A percentile compares a stretch with the other conserved stretches of the same genome.
These are phyloP conservation scores for Trichomonas vaginalis DNA, from an alignment of 208 protist genomes.

Conservation along the genomic window DNA sequence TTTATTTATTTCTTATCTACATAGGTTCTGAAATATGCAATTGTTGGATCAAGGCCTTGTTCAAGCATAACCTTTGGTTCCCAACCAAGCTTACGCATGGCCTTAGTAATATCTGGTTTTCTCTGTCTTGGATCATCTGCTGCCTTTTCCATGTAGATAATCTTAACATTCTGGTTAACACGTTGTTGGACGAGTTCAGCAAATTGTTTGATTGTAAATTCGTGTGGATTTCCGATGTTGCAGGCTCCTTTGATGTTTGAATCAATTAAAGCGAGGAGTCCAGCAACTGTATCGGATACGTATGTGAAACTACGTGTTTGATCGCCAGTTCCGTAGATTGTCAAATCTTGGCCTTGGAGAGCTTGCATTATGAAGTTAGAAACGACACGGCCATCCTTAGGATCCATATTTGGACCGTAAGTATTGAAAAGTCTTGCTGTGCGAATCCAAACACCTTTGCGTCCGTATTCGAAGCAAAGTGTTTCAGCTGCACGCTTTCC, in stretches of 20 bases:
- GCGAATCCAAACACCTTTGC: conserved; percentile 39
- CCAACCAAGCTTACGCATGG: conserved; percentile 12
- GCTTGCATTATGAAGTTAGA: conserved; percentile 73
- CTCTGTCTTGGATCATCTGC: conserved; percentile 39
- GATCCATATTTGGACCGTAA: conserved; percentile 71
- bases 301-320: conserved; percentile 65
- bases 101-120: conserved; percentile 37
- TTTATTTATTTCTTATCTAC: background rate
- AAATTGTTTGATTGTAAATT: conserved; percentile 43
- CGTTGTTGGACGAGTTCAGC: conserved; percentile 21
- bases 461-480: conserved; percentile 62
- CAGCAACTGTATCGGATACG: conserved; percentile 28
- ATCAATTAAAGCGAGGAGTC: conserved; percentile 33
- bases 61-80: background rate
- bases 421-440: conserved; percentile 85
- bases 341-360: conserved; percentile 49
- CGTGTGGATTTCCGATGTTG: conserved; percentile 45
- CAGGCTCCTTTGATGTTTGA: conserved; percentile 30
- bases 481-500: conserved; percentile 74
- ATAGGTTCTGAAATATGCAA: background rate
- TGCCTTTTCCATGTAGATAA: conserved; percentile 20
- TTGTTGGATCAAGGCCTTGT: background rate
- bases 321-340: conserved; percentile 65
- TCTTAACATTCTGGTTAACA: conserved; percentile 20
- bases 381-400: conserved; percentile 73